Evolutionary conservation across 768 basidiomycete genomes (phyloP), one percentile per base, ranked within the genome.

Genomic region (Serpula lacrymans): DNA sequence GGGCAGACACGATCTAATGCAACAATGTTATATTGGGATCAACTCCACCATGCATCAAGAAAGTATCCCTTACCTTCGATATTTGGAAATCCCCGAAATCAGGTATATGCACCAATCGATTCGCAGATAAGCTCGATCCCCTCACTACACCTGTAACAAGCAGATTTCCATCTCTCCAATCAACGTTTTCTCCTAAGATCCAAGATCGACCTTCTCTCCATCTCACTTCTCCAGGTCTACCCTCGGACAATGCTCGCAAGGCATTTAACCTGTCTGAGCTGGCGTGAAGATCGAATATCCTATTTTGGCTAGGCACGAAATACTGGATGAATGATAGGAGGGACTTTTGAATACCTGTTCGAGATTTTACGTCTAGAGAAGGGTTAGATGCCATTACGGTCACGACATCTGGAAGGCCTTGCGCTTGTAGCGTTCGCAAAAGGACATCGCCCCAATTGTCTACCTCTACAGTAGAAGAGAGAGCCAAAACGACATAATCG

Each of bases 301-400:
- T 75, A 6, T 73, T 66, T 53, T 93, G 85, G 17, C 75, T 71
- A 2, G 95, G 95, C 45, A 89, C 88, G 62, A 98, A 99, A 65
- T 97, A 97, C 48, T 84, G 84, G 42, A 94, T 82, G 70, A 97
- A 99, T 8, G 93, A 96, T 7, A 95, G 74, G 4, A 97, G 72
- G 1, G 92, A 96, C 65, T 90, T 93, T 41, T 90, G 65, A 34
- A 92, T 75, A 13, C 77, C 78, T 2, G 78, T 53, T 22, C 78
- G 79, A 23, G 77, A 65, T 64, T 91, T 91, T 5, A 65, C 50
- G 42, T 84, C 84, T 29, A 78, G 59, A 3, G 67, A 52, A 10
- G 65, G 45, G 41, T 76, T 68, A 5, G 82, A 73, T 13, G 82
- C 70, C 31, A 91, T 74, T 17, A 86, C 80, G 18, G 90, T 77